A percentile compares a stretch with the other conserved stretches of the same genome.
phyloP scores from a whole-genome alignment of 225 moss, liverwort and hornwort genomes.

The Marchantia polymorpha region DNA sequence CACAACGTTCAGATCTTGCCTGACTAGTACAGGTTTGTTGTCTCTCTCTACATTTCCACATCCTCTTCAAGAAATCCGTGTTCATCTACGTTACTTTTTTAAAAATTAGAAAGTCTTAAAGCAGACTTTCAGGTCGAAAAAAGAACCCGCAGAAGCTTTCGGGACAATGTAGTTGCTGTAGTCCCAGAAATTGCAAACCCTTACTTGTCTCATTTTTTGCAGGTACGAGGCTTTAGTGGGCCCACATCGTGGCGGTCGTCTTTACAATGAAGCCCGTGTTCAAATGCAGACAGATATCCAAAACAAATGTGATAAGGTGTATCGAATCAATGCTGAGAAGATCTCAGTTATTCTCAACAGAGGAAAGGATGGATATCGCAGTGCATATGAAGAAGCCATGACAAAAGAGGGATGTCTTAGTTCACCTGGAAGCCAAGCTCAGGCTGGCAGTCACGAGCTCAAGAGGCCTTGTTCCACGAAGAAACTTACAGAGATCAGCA shows the following conservation, averaged over 20 bases:
- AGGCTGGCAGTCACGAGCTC: slow-evolving; percentile 38
- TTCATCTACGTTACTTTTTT: too few species aligned
- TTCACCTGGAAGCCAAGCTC: slow-evolving; percentile 28
- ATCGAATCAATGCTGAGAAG: slow-evolving; percentile 67
- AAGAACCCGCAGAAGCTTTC: neutral
- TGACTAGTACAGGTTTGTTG: neutral
- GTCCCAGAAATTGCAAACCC: neutral
- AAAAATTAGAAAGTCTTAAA: neutral
- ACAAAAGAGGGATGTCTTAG: slow-evolving; percentile 44
- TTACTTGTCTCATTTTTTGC: slow-evolving; percentile 11
- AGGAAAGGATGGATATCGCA: slow-evolving; percentile 68
- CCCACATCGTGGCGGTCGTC: slow-evolving; percentile 70
- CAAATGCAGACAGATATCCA: slow-evolving; percentile 77
- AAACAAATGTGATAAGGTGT: slow-evolving; percentile 70
- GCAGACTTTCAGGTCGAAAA: neutral
- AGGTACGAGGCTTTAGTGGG: slow-evolving; percentile 79
- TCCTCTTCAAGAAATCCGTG: too few species aligned
- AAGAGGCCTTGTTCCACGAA: slow-evolving; percentile 67
- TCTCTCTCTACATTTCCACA: too few species aligned
- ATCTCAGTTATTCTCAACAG: slow-evolving; percentile 61
- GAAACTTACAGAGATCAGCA: slow-evolving; percentile 70
- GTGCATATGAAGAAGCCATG: slow-evolving; percentile 65
- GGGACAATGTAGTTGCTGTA: neutral
- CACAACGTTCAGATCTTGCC: too few species aligned
- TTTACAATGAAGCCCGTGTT: slow-evolving; percentile 74